Evolutionary conservation across 352 stramenopile species (phyloP), one percentile per base, ranked within the genome.

Genomic region (Stramenopiles sp.): DNA sequence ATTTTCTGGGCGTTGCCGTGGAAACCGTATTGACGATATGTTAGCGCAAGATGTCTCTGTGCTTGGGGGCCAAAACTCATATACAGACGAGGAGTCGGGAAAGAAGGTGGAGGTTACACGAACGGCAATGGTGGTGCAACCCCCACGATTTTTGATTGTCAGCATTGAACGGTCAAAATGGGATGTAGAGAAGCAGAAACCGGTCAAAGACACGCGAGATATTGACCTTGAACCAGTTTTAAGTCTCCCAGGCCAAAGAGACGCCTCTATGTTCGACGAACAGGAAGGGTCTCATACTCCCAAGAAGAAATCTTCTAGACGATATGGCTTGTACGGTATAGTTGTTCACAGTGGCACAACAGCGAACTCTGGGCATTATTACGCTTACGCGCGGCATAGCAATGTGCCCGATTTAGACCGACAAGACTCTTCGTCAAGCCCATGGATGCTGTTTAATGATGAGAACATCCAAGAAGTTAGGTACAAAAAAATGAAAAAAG

Each of bases 401-500:
- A 82, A 88, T 33, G 86, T 88, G 34, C 76, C 82, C 12, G 80
- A 92, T 37, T 75, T 94, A 34, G 84, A 92, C 71, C 69, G 89
- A 1, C 82, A 91, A 37, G 88, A 94, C 76, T 86, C 86, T 1
- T 68, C 84, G 12, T 69, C 83, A n/a, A 84, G 85, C 6, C 87
- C 88, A 3, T 94, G 88, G 88, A 88, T 92, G 74, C 92, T 92
- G 63, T 92, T 93, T 32, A 93, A 94, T 76, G 88, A 94, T n/a
- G n/a, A n/a, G n/a, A n/a, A n/a, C n/a, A n/a, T n/a, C n/a, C n/a
- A n/a, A n/a, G n/a, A n/a, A n/a, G n/a, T n/a, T n/a, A n/a, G n/a
- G n/a, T n/a, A n/a, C n/a, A n/a, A n/a, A n/a, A n/a, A n/a, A n/a
- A n/a, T n/a, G n/a, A n/a, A n/a, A n/a, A n/a, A n/a, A n/a, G n/a